Evolutionary conservation across 2,329 filamentous ascomycete species (phyloP), one percentile per base, ranked within the genome.

Genomic region (Aspergillus eucalypticola): DNA sequence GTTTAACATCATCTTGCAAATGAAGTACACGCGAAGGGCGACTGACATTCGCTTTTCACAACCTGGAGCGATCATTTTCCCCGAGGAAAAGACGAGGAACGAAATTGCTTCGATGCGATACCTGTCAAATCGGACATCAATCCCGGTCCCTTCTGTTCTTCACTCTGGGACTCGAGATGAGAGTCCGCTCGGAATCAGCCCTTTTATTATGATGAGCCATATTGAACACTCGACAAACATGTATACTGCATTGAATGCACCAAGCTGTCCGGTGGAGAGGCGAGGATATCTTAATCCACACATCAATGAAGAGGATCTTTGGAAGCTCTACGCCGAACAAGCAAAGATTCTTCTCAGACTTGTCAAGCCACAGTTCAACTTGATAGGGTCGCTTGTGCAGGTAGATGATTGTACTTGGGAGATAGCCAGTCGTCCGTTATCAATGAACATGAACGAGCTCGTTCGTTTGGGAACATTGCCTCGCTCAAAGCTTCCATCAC

Each of bases 251-350:
- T 56, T 67, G 15, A 64, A 63, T 13, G 65, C 7, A 13, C 62
- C 65, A 2, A 61, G 60, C 8, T 62, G 59, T 46, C 49, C 53
- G 15, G 61, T n/a, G 4, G 25, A 62, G 7, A 42, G 63, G 6
- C 63, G 59, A 11, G 62, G 72, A 21, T 63, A 46, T 15, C 49
- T 60, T 3, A 58, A 80, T 59, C 72, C 73, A 5, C 62, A 75
- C 27, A 73, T 81, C 21, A 57, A 60, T 39, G 66, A 77, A 44
- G 61, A 69, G 3, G 75, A 67, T 29, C 71, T 80, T 0, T 60
- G 72, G 54, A 60, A 64, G 10, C 59, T 79, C 1, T 42, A 42
- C 8, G n/a, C 8, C 19, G 17, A 42, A 42, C 17, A 21, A 11
- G 41, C 17, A 6, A 19, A 42, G 10, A 21, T 21, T 13, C 8